A percentile compares a stretch with the other conserved stretches of the same genome.
Evolutionary conservation across 495 filamentous ascomycete species (phyloP).

Genomic region (Daldinia childiae): DNA sequence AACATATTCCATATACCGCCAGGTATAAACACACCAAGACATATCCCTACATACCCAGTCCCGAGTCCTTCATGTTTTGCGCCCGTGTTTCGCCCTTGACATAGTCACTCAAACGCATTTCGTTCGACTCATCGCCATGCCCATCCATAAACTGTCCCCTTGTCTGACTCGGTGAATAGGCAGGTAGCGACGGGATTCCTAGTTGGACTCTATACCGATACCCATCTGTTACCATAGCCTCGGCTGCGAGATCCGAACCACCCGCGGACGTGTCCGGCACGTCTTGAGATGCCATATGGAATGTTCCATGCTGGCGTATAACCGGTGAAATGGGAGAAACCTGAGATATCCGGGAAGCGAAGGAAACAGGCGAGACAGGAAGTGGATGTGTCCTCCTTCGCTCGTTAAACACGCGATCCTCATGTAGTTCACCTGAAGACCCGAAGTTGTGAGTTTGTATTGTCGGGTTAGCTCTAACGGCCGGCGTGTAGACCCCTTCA

Average conservation of each 20-base stretch:
- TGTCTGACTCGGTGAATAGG: slow-evolving; percentile 35
- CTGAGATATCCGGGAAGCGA: slow-evolving; percentile 31
- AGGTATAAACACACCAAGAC: not conserved
- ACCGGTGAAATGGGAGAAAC: slow-evolving; percentile 36
- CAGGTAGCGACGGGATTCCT: slow-evolving; percentile 36
- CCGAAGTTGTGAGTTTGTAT: slow-evolving; percentile 17
- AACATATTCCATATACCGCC: not conserved
- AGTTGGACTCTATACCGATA: slow-evolving; percentile 39
- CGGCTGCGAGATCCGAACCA: slow-evolving; percentile 33
- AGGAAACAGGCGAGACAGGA: slow-evolving; percentile 36
- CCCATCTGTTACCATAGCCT: slow-evolving; percentile 52
- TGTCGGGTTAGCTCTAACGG: slow-evolving; percentile 7
- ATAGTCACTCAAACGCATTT: slow-evolving; percentile 52
- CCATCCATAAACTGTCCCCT: slow-evolving; percentile 47
- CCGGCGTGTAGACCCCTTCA: slow-evolving; percentile 23
- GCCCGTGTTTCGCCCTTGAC: slow-evolving; percentile 52
- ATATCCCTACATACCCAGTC: slow-evolving; percentile 23
- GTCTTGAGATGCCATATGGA: slow-evolving; percentile 6
- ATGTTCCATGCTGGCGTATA: slow-evolving; percentile 15
- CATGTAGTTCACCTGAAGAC: slow-evolving; percentile 6
- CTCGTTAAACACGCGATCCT: not conserved
- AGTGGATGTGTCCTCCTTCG: slow-evolving; percentile 9
- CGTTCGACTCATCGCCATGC: slow-evolving; percentile 49
- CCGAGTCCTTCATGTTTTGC: slow-evolving; percentile 51
- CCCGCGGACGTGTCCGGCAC: slow-evolving; percentile 27